Evolutionary conservation across 495 filamentous ascomycete genomes (phyloP), one percentile per base, ranked within the genome.

Genomic region (Hypomontagnella submonticulosa): DNA sequence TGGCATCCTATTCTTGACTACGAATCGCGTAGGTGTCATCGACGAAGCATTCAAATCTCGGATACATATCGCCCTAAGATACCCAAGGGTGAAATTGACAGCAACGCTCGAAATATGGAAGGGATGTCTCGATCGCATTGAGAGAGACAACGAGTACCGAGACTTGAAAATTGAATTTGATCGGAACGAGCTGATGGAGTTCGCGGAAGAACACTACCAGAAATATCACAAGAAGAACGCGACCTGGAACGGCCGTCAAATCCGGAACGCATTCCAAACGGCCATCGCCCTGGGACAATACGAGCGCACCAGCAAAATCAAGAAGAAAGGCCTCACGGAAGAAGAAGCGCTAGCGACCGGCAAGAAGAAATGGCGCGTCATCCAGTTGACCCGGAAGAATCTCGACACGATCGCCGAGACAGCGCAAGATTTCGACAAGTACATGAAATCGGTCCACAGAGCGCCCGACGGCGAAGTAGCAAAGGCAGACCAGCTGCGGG

Each of bases 1-100:
- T 0, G 85, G 84, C 13, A 84, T 87, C 48, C 73, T 88, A 2
- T 83, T 87, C 67, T 71, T 87, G 8, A 86, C 85, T 0, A 85
- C 83, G 1, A 87, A 86, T 64, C 74, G 81, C 11, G 72, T 84
- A 8, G 78, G 72, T 8, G 80, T 71, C 0, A 76, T 87, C 55
- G 84, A 87, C 67, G 78, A 83, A 51, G 84, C 84, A 11, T 81
- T 86, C 67, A 77, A 80, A 60, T 81, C 79, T 0, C 76, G 84
- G 1, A 83, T 86, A 47, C 81, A 85, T 56, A 57, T 84, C 12
- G 65, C 73, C 8, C 75, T 87, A 0, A 73, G 79, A 38, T 87
- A 82, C 69, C 62, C 73, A 11, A 19, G 33, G 16, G 47, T 50
- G 15, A 34, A 19, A 12, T 19, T 50, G 10, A 23, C 47, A 8